Conservation (phyloP, 805 yeast species). For the Komagataella pseudopastoris region DNA sequence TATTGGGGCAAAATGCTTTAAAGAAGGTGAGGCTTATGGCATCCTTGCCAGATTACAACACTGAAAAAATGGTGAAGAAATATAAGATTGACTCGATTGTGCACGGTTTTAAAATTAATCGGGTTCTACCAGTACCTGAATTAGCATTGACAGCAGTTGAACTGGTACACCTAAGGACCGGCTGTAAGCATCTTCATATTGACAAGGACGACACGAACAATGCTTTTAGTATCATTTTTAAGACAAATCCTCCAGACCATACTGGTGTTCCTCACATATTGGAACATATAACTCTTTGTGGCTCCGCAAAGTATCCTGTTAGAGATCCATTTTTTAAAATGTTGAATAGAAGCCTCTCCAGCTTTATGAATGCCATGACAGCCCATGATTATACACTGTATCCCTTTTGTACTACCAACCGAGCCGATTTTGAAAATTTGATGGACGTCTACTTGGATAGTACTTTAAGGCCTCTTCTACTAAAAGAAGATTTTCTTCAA, state of each 20-base stretch:
- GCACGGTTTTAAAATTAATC: conserved; percentile 55
- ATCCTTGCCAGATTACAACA: neutral
- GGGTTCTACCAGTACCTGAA: conserved; percentile 66
- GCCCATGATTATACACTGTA: conserved; percentile 93
- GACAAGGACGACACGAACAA: conserved; percentile 75
- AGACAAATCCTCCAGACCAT: conserved; percentile 89
- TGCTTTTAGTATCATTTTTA: conserved; percentile 81
- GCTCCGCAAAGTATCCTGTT: conserved; percentile 83
- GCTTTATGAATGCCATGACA: conserved; percentile 98
- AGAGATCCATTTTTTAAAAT: conserved; percentile 96
- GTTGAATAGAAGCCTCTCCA: conserved; percentile 88
- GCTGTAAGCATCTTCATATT: conserved; percentile 74
- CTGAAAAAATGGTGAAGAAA: conserved; percentile 16
- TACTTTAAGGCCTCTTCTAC: conserved; percentile 68
- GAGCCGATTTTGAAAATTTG: conserved; percentile 66
- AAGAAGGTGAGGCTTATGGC: neutral
- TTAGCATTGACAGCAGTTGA: conserved; percentile 70
- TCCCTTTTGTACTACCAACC: conserved; percentile 92
- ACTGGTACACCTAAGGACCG: conserved; percentile 52
- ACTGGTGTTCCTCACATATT: conserved; percentile 94
- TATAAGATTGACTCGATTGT: conserved; percentile 52
- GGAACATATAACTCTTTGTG: conserved; percentile 94
- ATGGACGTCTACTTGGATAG: conserved; percentile 83
- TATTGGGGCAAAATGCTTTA: neutral
- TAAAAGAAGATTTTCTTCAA: conserved; percentile 74